phyloP scores from a whole-genome alignment of 768 basidiomycete genomes.

The Exsudoporus frostii region DNA sequence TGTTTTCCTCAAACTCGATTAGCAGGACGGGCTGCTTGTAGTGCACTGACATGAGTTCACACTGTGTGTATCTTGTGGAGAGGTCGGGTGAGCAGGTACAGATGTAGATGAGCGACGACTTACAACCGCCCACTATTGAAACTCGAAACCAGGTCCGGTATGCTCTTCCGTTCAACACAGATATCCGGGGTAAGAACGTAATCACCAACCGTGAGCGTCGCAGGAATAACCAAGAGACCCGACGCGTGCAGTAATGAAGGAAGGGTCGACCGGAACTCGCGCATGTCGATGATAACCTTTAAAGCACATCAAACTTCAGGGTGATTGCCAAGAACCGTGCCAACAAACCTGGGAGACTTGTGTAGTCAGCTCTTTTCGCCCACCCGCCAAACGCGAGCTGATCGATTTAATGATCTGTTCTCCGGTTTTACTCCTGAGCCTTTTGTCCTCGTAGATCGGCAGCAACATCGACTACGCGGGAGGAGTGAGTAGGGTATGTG shows the following conservation, averaged over 20 bases:
- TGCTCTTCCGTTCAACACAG: constrained; percentile 93
- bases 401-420: constrained; percentile 77
- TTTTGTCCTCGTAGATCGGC: constrained; percentile 67
- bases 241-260: constrained; percentile 88
- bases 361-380: constrained; percentile 59
- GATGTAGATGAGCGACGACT: constrained; percentile 33
- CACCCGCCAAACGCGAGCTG: constrained; percentile 83
- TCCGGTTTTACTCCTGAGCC: constrained; percentile 34
- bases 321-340: background rate
- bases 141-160: constrained; percentile 88
- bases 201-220: constrained; percentile 92
- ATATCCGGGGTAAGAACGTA: constrained; percentile 95
- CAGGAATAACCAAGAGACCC: constrained; percentile 76
- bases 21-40: constrained; percentile 92
- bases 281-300: constrained; percentile 93
- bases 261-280: constrained; percentile 91
- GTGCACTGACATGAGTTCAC: constrained; percentile 93
- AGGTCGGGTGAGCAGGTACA: background rate
- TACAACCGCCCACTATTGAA: constrained; percentile 93
- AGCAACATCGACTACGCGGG: constrained; percentile 77
- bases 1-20: constrained; percentile 98
- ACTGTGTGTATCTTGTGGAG: constrained; percentile 81
- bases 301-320: background rate
- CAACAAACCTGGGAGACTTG: constrained; percentile 61
- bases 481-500: background rate